phyloP scores from a whole-genome alignment of 2,329 filamentous ascomycete genomes.

The Fusarium coffeatum region DNA sequence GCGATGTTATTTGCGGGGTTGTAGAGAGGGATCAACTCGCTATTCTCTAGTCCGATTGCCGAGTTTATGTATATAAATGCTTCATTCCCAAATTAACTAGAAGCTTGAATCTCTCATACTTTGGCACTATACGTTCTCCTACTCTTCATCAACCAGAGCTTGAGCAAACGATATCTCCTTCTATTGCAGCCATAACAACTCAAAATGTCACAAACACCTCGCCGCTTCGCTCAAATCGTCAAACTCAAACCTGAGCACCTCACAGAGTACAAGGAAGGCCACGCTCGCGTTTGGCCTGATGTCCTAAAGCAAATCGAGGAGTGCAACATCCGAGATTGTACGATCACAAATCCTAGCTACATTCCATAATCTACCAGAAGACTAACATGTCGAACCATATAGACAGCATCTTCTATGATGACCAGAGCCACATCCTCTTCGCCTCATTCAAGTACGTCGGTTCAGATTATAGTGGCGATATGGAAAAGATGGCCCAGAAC shows the following conservation, averaged over 20 bases:
- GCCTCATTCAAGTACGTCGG: constrained; percentile 84
- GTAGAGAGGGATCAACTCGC: constrained; percentile 24
- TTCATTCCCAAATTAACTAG: background rate
- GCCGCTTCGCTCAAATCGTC: constrained; percentile 77
- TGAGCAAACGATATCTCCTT: background rate
- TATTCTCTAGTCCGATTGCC: constrained; percentile 35
- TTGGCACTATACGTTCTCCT: background rate
- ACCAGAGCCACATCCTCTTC: constrained; percentile 72
- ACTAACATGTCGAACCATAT: constrained; percentile 5
- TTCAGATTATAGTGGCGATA: constrained; percentile 76
- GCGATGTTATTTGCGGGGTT: constrained; percentile 32
- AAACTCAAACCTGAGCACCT: constrained; percentile 75
- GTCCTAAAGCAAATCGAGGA: constrained; percentile 80
- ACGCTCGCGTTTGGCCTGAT: constrained; percentile 80
- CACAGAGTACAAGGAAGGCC: constrained; percentile 78
- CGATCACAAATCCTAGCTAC: constrained; percentile 7
- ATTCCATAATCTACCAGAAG: background rate
- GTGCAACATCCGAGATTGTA: constrained; percentile 80
- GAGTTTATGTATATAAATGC: constrained; percentile 23
- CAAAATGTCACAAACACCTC: constrained; percentile 54
- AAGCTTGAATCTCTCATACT: background rate
- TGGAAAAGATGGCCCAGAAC: constrained; percentile 80
- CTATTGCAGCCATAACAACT: background rate
- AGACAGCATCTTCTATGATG: constrained; percentile 81
- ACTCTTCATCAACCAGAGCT: background rate